Evolutionary conservation across 2,329 filamentous ascomycete species (phyloP), one percentile per base, ranked within the genome.

Genomic region (Epichloe brachyelytri): DNA sequence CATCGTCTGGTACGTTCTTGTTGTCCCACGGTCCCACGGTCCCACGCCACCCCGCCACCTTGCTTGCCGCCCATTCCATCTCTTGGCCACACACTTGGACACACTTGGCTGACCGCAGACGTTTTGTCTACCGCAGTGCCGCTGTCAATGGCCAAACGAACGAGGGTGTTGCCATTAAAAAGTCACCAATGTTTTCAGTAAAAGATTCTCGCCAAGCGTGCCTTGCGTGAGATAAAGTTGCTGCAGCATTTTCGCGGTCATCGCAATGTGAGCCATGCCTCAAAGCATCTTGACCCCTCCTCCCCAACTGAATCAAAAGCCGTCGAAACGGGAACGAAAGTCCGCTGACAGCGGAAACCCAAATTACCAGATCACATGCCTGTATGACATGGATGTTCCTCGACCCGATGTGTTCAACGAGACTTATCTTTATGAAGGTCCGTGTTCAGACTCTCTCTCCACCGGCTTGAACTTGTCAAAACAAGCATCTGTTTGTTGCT

Each of bases 141-240:
- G 93, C 93, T 51, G 87, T 88, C 58, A 96, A 97, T 76, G 84
- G 82, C 66, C 82, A 89, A 68, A 94, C 86, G 34, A 85, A 82
- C 63, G 93, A 98, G 67, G 90, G 91, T 40, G 90, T 98, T 56
- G 93, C 93, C 62, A 93, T 98, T 77, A 98, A 98, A 74, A 98
- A 73, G 88, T 98, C 68, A 98, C 93, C 75, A 98, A 98, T 86
- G 91, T 98, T 62, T 98, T 98, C 72, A 96, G 89, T 79, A 98
- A 98, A 97, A 97, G 82, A 98, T 98, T 61, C 79, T 98, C 59
- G 93, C 93, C 62, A 98, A 98, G 82, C 87, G 93, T 65, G 93
- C 93, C 47, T 72, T 98, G 76, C 83, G 93, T 69, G 93, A 98
- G 74, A 97, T 98, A 73, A 98, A 97, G 80, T 80, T 98, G 60